Conservation (phyloP, 1,284 basidiomycete genomes). For the Afroboletus lepidellus region DNA sequence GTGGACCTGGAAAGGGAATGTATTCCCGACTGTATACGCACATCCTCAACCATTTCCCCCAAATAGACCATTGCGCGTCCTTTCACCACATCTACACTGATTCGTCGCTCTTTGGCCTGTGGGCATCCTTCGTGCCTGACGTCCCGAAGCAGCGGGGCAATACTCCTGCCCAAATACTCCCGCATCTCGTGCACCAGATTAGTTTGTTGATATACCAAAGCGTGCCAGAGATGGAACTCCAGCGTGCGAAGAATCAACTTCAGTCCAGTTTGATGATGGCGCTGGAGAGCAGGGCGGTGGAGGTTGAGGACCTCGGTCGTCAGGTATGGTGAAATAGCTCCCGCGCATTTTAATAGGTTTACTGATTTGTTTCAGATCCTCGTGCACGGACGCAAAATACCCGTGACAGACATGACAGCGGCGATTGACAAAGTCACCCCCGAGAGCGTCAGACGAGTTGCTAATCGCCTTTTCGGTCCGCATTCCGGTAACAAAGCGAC, state of each 20-base stretch:
- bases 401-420: constrained; percentile 88
- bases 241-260: constrained; percentile 93
- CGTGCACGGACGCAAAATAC: constrained; percentile 87
- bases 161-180: constrained; percentile 69
- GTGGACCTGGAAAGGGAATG: constrained; percentile 99
- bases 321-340: constrained; percentile 45
- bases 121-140: constrained; percentile 83
- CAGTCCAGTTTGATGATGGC: constrained; percentile 96
- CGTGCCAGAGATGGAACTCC: constrained; percentile 70
- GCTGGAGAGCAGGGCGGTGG: constrained; percentile 86
- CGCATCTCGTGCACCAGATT: constrained; percentile 86
- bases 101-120: constrained; percentile 91
- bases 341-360: neutral
- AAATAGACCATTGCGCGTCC: constrained; percentile 95
- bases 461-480: constrained; percentile 68
- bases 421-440: constrained; percentile 84
- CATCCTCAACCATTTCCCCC: constrained; percentile 92
- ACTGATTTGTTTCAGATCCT: constrained; percentile 60
- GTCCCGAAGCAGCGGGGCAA: constrained; percentile 57
- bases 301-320: constrained; percentile 86
- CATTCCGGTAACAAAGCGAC: constrained; percentile 63
- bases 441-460: constrained; percentile 71
- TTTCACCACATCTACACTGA: constrained; percentile 99
- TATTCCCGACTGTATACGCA: constrained; percentile 97
- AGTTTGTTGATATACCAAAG: constrained; percentile 68